Evolutionary conservation across 164 flowering plant genomes (phyloP), one percentile per base, ranked within the genome.

Genomic region (Berberis vulgaris): DNA sequence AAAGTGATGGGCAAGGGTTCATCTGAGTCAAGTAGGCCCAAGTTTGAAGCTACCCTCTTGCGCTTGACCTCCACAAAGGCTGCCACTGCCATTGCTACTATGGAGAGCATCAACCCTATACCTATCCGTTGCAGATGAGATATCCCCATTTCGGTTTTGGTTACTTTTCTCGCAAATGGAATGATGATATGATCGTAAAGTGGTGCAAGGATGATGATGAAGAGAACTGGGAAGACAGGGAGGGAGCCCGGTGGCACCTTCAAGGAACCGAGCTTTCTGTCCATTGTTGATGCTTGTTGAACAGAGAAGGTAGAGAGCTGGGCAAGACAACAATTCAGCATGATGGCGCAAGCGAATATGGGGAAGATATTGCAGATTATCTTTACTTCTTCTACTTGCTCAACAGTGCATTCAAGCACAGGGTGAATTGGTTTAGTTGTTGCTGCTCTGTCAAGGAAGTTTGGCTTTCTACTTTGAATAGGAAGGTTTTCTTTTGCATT

Each of bases 1-100:
- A 88, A 84, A 7, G 97, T 84, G 59, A 86, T 81, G 9, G 88
- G 87, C 39, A 85, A 68, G 3, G 88, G 83, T 39, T 77, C 65
- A 1, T 71, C n/a, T 0, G 94, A 80, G 38, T 81, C 63, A 4
- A 78, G 45, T 6, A 81, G 72, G 0, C 80, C 80, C 0, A 65
- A 67, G 54, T 64, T 60, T 1, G 65, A 47, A 0, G 88, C 92
- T 2, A 83, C 83, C 11, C 60, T 49, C 55, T 87, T 86, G 44
- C 95, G 66, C 71, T 83, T 67, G 45, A 55, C 45, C 60, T 74
- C 73, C 38, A 74, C 66, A 1, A 71, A 8, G 44, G 71, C 68
- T 49, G 77, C 71, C 13, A 66, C 52, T 7, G 59, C 62, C 69
- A 71, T 57, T 41, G 69, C 69, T 3, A 74, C 45, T n/a, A 71